Percentiles rank a stretch among this genome's conserved stretches.
Conservation (phyloP, 441 rosid genomes). For the Jatropha multifida region DNA sequence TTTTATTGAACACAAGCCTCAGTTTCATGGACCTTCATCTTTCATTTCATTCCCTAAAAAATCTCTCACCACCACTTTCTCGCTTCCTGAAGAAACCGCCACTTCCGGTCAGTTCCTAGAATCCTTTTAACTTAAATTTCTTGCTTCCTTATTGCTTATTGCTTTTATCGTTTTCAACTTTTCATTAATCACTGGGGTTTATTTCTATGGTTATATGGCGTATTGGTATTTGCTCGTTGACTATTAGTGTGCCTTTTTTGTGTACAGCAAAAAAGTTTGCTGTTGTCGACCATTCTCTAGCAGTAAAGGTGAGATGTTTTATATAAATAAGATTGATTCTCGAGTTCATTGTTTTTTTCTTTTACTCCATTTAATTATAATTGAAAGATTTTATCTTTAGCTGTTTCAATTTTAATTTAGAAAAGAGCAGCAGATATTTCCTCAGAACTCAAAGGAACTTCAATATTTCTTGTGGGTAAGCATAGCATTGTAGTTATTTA, state of each 20-base stretch:
- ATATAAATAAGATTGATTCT: not conserved
- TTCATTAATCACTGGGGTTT: too few species aligned
- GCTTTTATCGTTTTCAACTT: too few species aligned
- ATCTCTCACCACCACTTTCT: conserved; percentile 32
- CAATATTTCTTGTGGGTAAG: conserved; percentile 81
- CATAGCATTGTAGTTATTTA: conserved; percentile 10
- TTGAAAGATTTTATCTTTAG: conserved; percentile 21
- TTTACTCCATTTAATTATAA: not conserved
- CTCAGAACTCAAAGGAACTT: conserved; percentile 69
- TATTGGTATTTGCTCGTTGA: not conserved
- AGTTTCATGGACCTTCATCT: conserved; percentile 11
- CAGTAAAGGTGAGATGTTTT: conserved; percentile 24
- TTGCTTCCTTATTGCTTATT: too few species aligned
- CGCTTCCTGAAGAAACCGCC: conserved; percentile 39
- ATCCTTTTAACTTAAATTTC: not conserved
- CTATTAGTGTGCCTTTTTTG: not conserved
- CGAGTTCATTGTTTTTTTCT: not conserved
- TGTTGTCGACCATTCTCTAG: conserved; percentile 21
- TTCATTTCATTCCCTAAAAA: conserved; percentile 22
- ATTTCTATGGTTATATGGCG: too few species aligned
- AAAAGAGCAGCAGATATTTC: conserved; percentile 61
- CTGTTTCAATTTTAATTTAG: conserved; percentile 40
- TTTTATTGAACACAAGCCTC: not conserved
- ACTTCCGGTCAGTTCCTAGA: conserved; percentile 38
- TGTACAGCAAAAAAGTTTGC: conserved; percentile 18